phyloP scores from a whole-genome alignment of 2,329 filamentous ascomycete genomes.

The Paraphoma chrysanthemicola region DNA sequence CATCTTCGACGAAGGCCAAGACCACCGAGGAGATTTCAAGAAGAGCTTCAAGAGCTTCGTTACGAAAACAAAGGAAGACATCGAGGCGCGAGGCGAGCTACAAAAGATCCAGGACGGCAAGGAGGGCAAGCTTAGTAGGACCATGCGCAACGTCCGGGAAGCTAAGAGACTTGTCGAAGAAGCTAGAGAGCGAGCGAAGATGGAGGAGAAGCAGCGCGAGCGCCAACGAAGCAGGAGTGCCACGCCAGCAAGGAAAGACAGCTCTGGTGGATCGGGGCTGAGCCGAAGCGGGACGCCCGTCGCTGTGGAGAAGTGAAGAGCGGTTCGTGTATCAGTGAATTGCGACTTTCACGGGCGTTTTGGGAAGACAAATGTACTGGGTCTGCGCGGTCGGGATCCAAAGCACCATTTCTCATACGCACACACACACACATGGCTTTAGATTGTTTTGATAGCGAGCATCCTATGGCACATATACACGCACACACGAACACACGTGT shows the following conservation, averaged over 20 bases:
- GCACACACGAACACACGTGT: no score
- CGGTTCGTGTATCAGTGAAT: neutral
- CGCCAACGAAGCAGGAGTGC: constrained; percentile 31
- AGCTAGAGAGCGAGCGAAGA: constrained; percentile 39
- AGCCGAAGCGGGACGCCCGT: constrained; percentile 32
- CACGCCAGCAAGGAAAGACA: constrained; percentile 33
- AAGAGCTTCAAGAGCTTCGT: constrained; percentile 45
- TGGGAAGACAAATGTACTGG: neutral
- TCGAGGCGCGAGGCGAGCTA: constrained; percentile 39
- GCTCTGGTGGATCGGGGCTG: constrained; percentile 21
- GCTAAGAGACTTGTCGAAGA: constrained; percentile 45
- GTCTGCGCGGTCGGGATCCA: neutral
- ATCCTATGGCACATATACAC: neutral
- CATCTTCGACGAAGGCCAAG: constrained; percentile 40
- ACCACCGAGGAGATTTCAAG: constrained; percentile 36
- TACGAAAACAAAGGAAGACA: constrained; percentile 43
- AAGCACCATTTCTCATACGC: neutral
- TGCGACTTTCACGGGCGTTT: neutral
- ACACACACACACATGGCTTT: neutral
- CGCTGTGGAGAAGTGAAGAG: constrained; percentile 1
- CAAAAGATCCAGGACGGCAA: constrained; percentile 44
- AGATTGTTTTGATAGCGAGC: neutral
- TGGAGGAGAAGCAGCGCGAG: constrained; percentile 37
- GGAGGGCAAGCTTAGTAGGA: constrained; percentile 39
- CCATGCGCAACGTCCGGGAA: constrained; percentile 41